Conservation (phyloP, 2,329 filamentous ascomycete genomes). For the Microdochium trichocladiopsis region DNA sequence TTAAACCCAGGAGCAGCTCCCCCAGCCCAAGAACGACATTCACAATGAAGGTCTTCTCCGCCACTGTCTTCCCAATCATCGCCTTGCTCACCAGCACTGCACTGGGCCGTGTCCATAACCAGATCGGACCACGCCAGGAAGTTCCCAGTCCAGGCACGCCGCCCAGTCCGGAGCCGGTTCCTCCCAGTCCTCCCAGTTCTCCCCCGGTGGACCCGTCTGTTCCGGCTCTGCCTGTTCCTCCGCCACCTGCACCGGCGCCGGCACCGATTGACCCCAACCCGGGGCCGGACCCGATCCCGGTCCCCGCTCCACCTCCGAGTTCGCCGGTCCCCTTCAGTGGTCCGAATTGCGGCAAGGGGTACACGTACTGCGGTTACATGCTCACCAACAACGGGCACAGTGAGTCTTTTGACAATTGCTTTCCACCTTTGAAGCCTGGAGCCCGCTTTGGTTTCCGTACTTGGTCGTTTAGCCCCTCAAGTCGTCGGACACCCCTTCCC, state of each 20-base stretch:
- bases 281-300: neutral
- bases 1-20: too few species aligned
- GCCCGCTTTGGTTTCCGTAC: too few species aligned
- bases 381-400: conserved; percentile 16
- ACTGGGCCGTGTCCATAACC: neutral
- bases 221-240: neutral
- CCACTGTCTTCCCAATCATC: neutral
- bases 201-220: too few species aligned
- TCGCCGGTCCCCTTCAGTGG: conserved; percentile 3
- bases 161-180: neutral
- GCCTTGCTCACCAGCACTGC: neutral
- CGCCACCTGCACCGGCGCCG: neutral
- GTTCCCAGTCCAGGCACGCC: too few species aligned
- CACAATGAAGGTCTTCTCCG: neutral
- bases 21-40: too few species aligned
- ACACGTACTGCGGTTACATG: conserved; percentile 23
- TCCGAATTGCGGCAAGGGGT: conserved; percentile 21
- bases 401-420: too few species aligned
- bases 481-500: too few species aligned
- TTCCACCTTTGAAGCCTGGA: too few species aligned
- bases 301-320: conserved; percentile 3
- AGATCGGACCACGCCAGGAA: neutral
- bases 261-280: neutral
- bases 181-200: too few species aligned
- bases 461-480: too few species aligned